Percentiles rank a stretch among this genome's conserved stretches.
phyloP scores from a whole-genome alignment of 2,329 filamentous ascomycete genomes.

The Penicillium sp. region DNA sequence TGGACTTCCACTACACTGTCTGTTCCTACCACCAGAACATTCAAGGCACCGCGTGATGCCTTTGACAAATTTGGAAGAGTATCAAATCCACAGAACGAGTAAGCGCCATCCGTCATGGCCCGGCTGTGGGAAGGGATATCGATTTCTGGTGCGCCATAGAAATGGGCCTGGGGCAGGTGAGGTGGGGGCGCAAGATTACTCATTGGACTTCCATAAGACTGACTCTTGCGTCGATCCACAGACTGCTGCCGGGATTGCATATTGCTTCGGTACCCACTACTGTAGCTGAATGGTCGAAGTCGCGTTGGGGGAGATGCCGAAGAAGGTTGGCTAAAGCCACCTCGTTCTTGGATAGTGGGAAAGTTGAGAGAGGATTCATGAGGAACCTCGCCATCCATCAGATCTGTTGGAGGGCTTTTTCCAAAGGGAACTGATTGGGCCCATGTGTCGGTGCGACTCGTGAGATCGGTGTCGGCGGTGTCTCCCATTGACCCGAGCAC shows the following conservation, averaged over 20 bases:
- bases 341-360: conserved; percentile 38
- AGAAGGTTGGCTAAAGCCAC: conserved; percentile 44
- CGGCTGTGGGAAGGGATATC: conserved; percentile 49
- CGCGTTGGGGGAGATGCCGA: conserved; percentile 45
- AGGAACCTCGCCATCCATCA: conserved; percentile 35
- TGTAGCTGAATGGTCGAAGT: conserved; percentile 46
- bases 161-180: conserved; percentile 75
- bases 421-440: conserved; percentile 46
- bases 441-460: conserved; percentile 45
- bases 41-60: conserved; percentile 45
- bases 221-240: conserved; percentile 39
- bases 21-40: conserved; percentile 75
- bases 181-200: conserved; percentile 58
- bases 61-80: conserved; percentile 56
- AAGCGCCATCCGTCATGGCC: conserved; percentile 51
- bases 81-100: conserved; percentile 82
- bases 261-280: conserved; percentile 39
- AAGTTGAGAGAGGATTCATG: conserved; percentile 43
- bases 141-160: conserved; percentile 72
- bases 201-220: conserved; percentile 39
- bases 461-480: conserved; percentile 35
- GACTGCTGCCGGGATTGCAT: conserved; percentile 40
- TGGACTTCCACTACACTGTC: conserved; percentile 79
- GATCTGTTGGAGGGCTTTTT: conserved; percentile 45
- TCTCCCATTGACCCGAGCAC: conserved; percentile 36